phyloP scores from a whole-genome alignment of 768 basidiomycete genomes.

The Leccinum uliginosum region DNA sequence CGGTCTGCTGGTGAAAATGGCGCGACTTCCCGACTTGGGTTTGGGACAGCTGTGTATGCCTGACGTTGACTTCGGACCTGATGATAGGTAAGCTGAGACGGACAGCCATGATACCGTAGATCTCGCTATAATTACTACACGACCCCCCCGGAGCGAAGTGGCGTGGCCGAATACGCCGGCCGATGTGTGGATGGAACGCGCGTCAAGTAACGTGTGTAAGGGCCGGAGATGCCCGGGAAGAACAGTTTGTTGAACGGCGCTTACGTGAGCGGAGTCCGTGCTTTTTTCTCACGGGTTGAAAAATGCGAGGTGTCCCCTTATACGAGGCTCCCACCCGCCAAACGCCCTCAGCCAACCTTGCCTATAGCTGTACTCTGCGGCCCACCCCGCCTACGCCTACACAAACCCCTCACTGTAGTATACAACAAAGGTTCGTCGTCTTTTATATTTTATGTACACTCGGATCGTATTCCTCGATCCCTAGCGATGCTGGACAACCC shows the following conservation, averaged over 20 bases:
- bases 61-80: conserved; percentile 26
- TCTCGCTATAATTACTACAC: conserved; percentile 15
- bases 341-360: conserved; percentile 35
- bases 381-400: conserved; percentile 30
- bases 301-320: conserved; percentile 28
- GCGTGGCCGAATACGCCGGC: conserved; percentile 21
- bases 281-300: conserved; percentile 32
- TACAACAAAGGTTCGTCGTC: conserved; percentile 27
- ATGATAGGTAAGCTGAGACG: conserved; percentile 12
- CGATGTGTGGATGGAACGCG: conserved; percentile 1
- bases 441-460: conserved; percentile 18
- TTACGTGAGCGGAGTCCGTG: conserved; percentile 35
- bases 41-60: conserved; percentile 53
- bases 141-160: conserved; percentile 13
- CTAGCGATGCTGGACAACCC: conserved; percentile 11
- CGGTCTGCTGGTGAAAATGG: conserved; percentile 71
- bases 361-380: conserved; percentile 35
- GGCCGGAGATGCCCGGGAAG: conserved; percentile 22
- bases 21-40: conserved; percentile 67
- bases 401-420: conserved; percentile 23
- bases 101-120: conserved; percentile 15
- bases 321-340: conserved; percentile 36
- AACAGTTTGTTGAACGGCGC: conserved; percentile 30
- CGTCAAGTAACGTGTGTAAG: conserved; percentile 11
- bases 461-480: conserved; percentile 24